Conservation (phyloP, 2,329 filamentous ascomycete genomes). For the Penicillium sp. region DNA sequence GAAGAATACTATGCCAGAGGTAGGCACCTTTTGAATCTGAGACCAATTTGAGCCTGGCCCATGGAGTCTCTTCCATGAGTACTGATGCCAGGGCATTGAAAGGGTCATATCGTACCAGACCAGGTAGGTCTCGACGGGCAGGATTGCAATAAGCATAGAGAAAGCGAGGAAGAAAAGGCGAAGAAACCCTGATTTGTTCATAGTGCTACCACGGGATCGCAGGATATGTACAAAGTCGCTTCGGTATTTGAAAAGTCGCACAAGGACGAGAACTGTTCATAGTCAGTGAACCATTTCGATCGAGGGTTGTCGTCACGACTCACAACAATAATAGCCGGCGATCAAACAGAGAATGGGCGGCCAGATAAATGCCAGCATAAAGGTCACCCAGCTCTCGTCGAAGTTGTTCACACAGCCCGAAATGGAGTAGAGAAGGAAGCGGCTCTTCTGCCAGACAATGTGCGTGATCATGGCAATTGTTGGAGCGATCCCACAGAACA, state of each 20-base stretch:
- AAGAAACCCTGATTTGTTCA: slow-evolving; percentile 60
- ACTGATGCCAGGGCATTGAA: slow-evolving; percentile 40
- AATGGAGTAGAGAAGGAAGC: slow-evolving; percentile 60
- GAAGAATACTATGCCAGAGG: slow-evolving; percentile 46
- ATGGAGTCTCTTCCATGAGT: slow-evolving; percentile 56
- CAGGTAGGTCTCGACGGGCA: slow-evolving; percentile 55
- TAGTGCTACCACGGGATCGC: slow-evolving; percentile 48
- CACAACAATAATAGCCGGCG: slow-evolving; percentile 58
- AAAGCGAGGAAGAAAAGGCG: slow-evolving; percentile 52
- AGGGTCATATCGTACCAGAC: slow-evolving; percentile 45
- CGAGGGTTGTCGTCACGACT: slow-evolving; percentile 21
- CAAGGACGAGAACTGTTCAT: slow-evolving; percentile 55
- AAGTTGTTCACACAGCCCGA: slow-evolving; percentile 57
- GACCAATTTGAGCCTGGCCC: slow-evolving; percentile 45
- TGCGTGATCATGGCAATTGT: slow-evolving; percentile 55
- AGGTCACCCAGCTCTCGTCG: slow-evolving; percentile 57
- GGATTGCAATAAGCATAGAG: slow-evolving; percentile 54
- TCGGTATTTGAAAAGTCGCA: slow-evolving; percentile 61
- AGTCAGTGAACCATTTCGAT: not conserved
- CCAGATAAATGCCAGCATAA: slow-evolving; percentile 57
- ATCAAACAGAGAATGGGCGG: slow-evolving; percentile 54
- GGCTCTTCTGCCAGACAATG: slow-evolving; percentile 57
- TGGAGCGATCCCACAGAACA: slow-evolving; percentile 58
- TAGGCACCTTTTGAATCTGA: slow-evolving; percentile 48
- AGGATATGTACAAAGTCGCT: slow-evolving; percentile 58